phyloP scores from a whole-genome alignment of 306 rosid genomes.

The Inga leiocalycina region DNA sequence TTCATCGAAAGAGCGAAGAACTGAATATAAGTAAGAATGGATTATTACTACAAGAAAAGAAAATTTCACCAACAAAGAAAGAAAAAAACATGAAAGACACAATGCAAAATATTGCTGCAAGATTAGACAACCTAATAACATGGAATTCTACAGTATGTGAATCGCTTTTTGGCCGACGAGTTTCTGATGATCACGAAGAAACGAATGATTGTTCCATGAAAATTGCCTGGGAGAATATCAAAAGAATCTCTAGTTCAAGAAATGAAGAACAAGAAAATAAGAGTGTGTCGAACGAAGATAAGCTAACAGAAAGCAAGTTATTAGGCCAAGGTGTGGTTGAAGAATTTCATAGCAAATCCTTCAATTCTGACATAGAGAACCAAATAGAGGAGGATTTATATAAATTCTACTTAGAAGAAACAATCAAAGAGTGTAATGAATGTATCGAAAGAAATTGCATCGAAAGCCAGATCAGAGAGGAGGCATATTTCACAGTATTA shows the following conservation, averaged over 20 bases:
- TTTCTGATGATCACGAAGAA: constrained; percentile 16
- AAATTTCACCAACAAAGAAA: constrained; percentile 19
- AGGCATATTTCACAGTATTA: background rate
- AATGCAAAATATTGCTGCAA: constrained; percentile 46
- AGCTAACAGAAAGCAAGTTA: constrained; percentile 34
- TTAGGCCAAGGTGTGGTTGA: constrained; percentile 34
- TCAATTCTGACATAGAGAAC: constrained; percentile 45
- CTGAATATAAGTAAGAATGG: constrained; percentile 44
- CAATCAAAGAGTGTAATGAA: constrained; percentile 50
- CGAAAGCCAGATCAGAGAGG: constrained; percentile 55
- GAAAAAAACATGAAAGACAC: constrained; percentile 24
- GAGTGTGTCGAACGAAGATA: constrained; percentile 32
- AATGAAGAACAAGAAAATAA: constrained; percentile 35
- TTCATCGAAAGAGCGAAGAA: constrained; percentile 64
- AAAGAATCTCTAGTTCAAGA: constrained; percentile 29
- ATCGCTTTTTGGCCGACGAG: constrained; percentile 15
- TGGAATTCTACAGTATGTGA: constrained; percentile 44
- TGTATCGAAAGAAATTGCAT: constrained; percentile 33
- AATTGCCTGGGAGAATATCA: constrained; percentile 47
- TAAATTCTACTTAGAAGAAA: constrained; percentile 39
- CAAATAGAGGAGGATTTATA: constrained; percentile 40
- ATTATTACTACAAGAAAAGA: constrained; percentile 42
- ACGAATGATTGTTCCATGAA: constrained; percentile 31
- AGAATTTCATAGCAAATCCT: constrained; percentile 26
- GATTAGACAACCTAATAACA: constrained; percentile 44